Evolutionary conservation across 805 yeast genomes (phyloP).

Genomic region (Teunomyces kruisii): DNA sequence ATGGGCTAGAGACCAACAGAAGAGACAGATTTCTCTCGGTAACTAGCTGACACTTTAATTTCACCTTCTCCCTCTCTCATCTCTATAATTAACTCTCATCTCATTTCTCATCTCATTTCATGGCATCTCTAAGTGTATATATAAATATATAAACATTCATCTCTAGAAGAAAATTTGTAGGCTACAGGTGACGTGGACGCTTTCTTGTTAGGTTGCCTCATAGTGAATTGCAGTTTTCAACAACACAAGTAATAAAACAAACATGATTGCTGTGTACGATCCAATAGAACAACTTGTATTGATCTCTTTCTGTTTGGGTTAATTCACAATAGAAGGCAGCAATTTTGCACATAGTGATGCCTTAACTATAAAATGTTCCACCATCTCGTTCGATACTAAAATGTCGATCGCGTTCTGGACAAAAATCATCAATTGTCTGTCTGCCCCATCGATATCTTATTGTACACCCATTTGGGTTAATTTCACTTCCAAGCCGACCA

Average conservation of each 20-base stretch:
- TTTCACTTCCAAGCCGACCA: neutral
- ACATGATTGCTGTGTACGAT: too few species aligned
- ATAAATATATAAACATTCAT: constrained; percentile 5
- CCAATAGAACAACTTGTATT: too few species aligned
- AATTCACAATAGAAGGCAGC: too few species aligned
- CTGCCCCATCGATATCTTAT: neutral
- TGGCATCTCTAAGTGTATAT: constrained; percentile 6
- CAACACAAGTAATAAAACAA: too few species aligned
- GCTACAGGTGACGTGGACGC: neutral
- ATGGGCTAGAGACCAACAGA: constrained; percentile 93
- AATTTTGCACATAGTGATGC: too few species aligned
- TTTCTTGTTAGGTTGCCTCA: too few species aligned
- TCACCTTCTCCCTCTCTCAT: neutral
- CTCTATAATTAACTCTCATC: constrained; percentile 5
- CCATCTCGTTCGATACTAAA: too few species aligned
- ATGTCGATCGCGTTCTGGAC: neutral
- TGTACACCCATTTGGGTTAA: neutral
- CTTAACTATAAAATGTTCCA: too few species aligned
- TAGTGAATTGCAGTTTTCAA: too few species aligned
- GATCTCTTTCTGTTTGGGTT: too few species aligned
- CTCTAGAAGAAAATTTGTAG: constrained; percentile 4
- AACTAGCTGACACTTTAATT: neutral
- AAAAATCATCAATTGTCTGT: neutral
- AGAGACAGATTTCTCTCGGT: constrained; percentile 30
- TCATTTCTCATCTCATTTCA: constrained; percentile 7